Evolutionary conservation across 257 asterid species (phyloP).

Genomic region (Scutellaria barbata): DNA sequence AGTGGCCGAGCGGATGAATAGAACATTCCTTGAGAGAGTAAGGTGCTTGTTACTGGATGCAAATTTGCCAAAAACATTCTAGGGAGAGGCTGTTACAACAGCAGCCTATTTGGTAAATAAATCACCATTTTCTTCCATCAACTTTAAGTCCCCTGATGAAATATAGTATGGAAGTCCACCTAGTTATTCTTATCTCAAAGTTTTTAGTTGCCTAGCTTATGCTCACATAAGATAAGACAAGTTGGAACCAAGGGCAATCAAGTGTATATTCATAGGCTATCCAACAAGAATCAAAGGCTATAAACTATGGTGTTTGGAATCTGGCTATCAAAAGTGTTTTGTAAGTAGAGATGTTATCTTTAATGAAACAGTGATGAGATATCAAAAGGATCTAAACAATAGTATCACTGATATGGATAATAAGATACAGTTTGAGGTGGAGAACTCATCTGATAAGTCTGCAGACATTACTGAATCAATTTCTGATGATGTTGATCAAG

Average conservation of each 20-base stretch:
- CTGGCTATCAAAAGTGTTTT: background rate
- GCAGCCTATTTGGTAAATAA: too few relatives aligned
- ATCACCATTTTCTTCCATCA: background rate
- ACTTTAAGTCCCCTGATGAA: background rate
- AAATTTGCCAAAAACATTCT: background rate
- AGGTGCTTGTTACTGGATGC: background rate
- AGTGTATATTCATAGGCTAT: background rate
- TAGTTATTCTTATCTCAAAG: background rate
- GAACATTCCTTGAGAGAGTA: background rate
- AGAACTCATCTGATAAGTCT: background rate
- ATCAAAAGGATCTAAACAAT: too few relatives aligned
- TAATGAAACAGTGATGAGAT: background rate
- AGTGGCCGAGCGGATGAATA: background rate
- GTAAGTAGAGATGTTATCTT: background rate
- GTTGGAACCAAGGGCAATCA: background rate
- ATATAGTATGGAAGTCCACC: background rate
- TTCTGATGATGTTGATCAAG: too few relatives aligned
- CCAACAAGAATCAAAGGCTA: background rate
- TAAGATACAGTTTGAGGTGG: background rate
- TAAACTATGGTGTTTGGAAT: background rate
- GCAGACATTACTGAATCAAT: too few relatives aligned
- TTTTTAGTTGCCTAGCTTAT: background rate
- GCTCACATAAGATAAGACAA: background rate
- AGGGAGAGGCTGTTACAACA: background rate
- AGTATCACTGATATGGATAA: background rate